Evolutionary conservation across 805 yeast genomes (phyloP).

Genomic region (Pichia phayaonensis): DNA sequence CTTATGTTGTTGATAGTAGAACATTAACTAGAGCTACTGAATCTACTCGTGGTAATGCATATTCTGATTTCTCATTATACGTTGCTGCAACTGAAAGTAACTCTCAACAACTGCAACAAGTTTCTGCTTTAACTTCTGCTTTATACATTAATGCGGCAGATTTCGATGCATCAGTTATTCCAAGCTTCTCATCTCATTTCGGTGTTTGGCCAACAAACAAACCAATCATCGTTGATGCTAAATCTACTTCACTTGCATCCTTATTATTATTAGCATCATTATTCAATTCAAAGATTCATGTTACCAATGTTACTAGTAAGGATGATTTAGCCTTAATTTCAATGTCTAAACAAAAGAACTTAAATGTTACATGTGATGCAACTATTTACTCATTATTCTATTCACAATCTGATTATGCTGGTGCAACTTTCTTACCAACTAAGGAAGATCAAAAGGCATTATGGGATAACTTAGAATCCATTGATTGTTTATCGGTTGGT

Average conservation of each 20-base stretch:
- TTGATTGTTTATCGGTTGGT: slow-evolving; percentile 88
- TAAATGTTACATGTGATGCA: slow-evolving; percentile 86
- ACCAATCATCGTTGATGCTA: slow-evolving; percentile 88
- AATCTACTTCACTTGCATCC: slow-evolving; percentile 87
- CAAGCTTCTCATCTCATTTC: slow-evolving; percentile 74
- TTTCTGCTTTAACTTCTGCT: slow-evolving; percentile 64
- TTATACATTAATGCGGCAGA: slow-evolving; percentile 76
- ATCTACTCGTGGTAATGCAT: slow-evolving; percentile 47
- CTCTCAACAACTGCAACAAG: slow-evolving; percentile 50
- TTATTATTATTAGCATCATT: slow-evolving; percentile 82
- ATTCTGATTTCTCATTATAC: slow-evolving; percentile 75
- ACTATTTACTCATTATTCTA: slow-evolving; percentile 72
- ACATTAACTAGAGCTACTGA: slow-evolving; percentile 60
- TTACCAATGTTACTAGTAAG: slow-evolving; percentile 74
- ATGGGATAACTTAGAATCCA: slow-evolving; percentile 64
- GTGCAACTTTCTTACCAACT: slow-evolving; percentile 69
- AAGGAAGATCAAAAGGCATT: slow-evolving; percentile 72
- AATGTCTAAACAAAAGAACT: slow-evolving; percentile 76
- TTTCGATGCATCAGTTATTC: slow-evolving; percentile 58
- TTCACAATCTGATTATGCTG: slow-evolving; percentile 63
- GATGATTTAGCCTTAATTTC: slow-evolving; percentile 78
- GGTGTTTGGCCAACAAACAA: slow-evolving; percentile 77
- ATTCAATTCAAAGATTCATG: slow-evolving; percentile 77
- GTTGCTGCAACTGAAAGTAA: slow-evolving; percentile 77
- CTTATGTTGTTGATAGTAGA: slow-evolving; percentile 55